Percentiles rank a stretch among this genome's conserved stretches.
phyloP scores from a whole-genome alignment of 176 grass and related monocot genomes.

The Tuctoria greenei region DNA sequence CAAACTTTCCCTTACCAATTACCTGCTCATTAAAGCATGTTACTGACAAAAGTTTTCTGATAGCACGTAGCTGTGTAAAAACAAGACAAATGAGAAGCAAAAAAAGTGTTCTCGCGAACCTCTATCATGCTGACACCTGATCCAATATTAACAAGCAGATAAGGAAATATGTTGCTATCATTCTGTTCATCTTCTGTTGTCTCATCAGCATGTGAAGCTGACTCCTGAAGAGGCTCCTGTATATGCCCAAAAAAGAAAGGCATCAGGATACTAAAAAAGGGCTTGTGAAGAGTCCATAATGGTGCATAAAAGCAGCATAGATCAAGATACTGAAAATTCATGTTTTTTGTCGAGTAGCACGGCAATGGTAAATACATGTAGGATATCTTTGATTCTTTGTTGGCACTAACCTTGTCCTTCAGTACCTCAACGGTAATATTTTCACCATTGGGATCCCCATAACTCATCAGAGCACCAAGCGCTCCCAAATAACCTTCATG shows the following conservation, averaged over 20 bases:
- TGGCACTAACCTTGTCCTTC: constrained; percentile 47
- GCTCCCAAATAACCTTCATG: constrained; percentile 98
- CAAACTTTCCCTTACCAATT: constrained; percentile 89
- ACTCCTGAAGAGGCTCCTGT: constrained; percentile 55
- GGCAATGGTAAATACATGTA: not conserved
- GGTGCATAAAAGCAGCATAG: constrained; percentile 1
- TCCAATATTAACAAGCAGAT: constrained; percentile 98
- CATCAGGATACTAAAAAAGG: too few relatives aligned
- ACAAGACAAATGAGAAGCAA: constrained; percentile 9
- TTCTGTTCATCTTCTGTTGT: constrained; percentile 56
- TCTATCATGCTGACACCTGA: constrained; percentile 99
- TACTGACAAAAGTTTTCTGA: constrained; percentile 7
- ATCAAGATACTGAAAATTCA: not conserved
- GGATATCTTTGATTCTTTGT: not conserved
- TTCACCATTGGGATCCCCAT: constrained; percentile 53
- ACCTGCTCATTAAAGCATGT: constrained; percentile 56
- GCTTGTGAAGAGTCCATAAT: not conserved
- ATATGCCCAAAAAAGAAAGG: constrained; percentile 21
- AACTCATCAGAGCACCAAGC: constrained; percentile 87
- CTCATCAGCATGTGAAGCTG: constrained; percentile 52
- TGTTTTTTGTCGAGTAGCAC: not conserved
- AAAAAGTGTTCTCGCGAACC: constrained; percentile 46
- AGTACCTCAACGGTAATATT: constrained; percentile 38
- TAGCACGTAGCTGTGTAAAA: constrained; percentile 9
- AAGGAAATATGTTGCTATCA: constrained; percentile 91